These are phyloP conservation scores for Ceratocystis colombiana DNA, from an alignment of 2,329 filamentous ascomycete genomes.

Conservation along the genomic window DNA sequence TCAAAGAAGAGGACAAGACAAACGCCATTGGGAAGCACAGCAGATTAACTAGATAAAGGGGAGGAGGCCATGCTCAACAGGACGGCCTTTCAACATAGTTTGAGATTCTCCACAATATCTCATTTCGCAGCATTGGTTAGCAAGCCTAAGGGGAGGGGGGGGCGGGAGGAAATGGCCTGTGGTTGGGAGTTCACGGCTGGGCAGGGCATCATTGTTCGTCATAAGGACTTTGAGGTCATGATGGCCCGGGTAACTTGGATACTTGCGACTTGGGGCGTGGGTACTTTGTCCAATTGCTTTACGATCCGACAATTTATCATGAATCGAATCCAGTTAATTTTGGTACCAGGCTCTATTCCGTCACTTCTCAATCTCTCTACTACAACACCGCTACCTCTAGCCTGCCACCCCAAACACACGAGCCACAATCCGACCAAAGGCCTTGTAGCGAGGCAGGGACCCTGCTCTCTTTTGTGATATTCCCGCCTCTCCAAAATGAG, in stretches of 20 bases:
- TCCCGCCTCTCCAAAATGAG: slow-evolving; percentile 1
- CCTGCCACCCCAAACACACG: neutral
- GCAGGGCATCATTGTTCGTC: too few species aligned
- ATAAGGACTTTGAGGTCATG: too few species aligned
- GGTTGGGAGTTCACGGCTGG: neutral
- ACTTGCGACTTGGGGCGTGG: neutral
- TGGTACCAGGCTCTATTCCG: neutral
- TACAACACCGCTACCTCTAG: neutral
- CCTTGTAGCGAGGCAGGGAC: neutral
- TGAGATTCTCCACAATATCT: slow-evolving; percentile 3
- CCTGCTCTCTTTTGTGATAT: neutral
- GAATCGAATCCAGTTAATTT: neutral
- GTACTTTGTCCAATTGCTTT: neutral
- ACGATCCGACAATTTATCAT: neutral
- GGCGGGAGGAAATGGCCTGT: neutral
- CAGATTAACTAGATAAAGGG: neutral
- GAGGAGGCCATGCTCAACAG: neutral
- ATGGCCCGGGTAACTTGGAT: too few species aligned
- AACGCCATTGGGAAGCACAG: too few species aligned
- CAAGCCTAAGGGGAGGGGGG: neutral
- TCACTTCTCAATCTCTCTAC: neutral
- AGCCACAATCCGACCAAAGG: neutral
- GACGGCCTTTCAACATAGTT: neutral
- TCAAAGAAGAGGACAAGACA: neutral
- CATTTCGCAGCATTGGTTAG: neutral